These are phyloP conservation scores for Pterocarpus santalinus DNA, from an alignment of 306 rosid genomes.

Conservation along the genomic window DNA sequence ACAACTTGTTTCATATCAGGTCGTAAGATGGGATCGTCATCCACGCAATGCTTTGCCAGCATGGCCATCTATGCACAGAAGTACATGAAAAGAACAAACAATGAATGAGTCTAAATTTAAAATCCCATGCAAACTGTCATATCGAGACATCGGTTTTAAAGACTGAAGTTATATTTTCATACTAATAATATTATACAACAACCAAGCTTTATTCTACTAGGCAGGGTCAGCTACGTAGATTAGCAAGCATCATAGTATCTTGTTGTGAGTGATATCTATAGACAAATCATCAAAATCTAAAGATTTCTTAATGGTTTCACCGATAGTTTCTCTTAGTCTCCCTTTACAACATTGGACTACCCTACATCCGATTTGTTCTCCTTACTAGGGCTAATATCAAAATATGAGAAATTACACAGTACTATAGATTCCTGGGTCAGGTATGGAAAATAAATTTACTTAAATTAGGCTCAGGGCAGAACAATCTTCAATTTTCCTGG, in stretches of 20 bases:
- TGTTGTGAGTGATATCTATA: too few relatives aligned
- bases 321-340: too few relatives aligned
- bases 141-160: not conserved
- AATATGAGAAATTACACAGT: conserved; percentile 7
- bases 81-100: not conserved
- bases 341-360: too few relatives aligned
- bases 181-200: too few relatives aligned
- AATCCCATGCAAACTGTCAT: conserved; percentile 8
- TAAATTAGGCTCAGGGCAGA: not conserved
- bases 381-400: not conserved
- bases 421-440: not conserved
- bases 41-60: conserved; percentile 95
- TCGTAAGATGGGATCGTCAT: conserved; percentile 86
- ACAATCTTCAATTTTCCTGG: conserved; percentile 25
- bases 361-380: not conserved
- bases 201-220: too few relatives aligned
- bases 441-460: not conserved
- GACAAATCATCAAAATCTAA: too few relatives aligned
- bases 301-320: not conserved
- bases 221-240: too few relatives aligned
- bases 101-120: not conserved
- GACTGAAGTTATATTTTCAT: too few relatives aligned
- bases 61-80: conserved; percentile 69
- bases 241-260: too few relatives aligned
- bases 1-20: conserved; percentile 94